These are phyloP conservation scores for Lentinula lateritia DNA, from an alignment of 768 basidiomycete species.

Conservation along the genomic window DNA sequence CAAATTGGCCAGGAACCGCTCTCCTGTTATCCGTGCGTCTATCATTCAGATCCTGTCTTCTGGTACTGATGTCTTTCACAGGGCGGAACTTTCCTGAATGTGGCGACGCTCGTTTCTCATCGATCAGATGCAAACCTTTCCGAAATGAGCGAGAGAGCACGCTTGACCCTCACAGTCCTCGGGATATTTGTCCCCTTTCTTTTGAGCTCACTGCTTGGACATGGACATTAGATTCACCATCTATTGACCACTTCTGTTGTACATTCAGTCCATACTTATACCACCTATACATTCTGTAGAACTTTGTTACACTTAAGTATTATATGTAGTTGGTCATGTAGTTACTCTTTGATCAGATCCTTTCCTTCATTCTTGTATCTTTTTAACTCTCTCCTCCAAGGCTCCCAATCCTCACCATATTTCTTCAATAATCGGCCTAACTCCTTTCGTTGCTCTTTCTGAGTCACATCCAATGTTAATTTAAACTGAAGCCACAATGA, in stretches of 20 bases:
- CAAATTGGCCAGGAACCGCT: constrained; percentile 67
- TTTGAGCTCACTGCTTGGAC: constrained; percentile 55
- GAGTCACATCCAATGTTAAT: constrained; percentile 8
- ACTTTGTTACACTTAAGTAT: background rate
- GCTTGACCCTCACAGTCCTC: constrained; percentile 47
- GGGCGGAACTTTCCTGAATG: constrained; percentile 94
- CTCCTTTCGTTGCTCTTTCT: constrained; percentile 85
- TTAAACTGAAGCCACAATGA: background rate
- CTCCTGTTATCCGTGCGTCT: constrained; percentile 79
- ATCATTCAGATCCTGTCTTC: background rate
- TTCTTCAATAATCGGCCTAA: constrained; percentile 69
- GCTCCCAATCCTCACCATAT: constrained; percentile 83
- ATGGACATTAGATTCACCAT: constrained; percentile 39
- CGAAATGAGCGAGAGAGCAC: constrained; percentile 37
- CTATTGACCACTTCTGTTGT: background rate
- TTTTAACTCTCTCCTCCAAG: constrained; percentile 75
- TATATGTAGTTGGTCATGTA: background rate
- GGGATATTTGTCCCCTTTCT: constrained; percentile 73
- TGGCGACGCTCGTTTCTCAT: constrained; percentile 80
- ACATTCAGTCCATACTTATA: background rate
- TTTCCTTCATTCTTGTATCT: constrained; percentile 72
- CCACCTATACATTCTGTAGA: background rate
- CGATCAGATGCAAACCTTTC: constrained; percentile 29
- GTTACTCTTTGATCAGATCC: constrained; percentile 33
- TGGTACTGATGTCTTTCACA: constrained; percentile 19